Evolutionary conservation across 768 basidiomycete genomes (phyloP), one percentile per base, ranked within the genome.

Genomic region (Cantharellus anzutake): DNA sequence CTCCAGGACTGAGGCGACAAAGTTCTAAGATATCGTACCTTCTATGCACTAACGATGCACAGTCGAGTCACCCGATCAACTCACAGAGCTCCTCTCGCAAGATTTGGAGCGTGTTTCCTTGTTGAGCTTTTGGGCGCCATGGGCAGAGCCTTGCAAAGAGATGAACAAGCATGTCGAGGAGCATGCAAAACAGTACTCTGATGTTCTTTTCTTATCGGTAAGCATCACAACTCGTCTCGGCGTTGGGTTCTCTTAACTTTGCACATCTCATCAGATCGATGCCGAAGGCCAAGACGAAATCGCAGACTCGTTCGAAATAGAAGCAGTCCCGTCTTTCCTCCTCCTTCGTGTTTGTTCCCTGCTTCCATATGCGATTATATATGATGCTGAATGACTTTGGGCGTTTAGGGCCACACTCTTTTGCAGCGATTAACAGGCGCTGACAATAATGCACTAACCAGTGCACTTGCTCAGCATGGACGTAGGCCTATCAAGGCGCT

Each of bases 101-200:
- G 93, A 98, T 71, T 79, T 99, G 41, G 71, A 78, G 20, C 75
- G 86, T 29, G 78, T 94, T 34, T 92, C 92, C 3, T 74, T 94
- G 42, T 81, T 96, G 67, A 89, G 86, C 72, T 99, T 97, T 70
- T 93, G 91, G 86, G 88, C 93, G 50, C 74, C 80, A 70, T 86
- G 5, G 89, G 96, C 91, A 0, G 85, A 80, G 62, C 91, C 92
- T 44, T 98, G 93, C 75, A 76, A 77, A 65, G 78, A 83, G 65
- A 94, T 96, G 84, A 92, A 91, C 72, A 74, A 81, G 51, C 80
- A 92, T 3, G 79, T 86, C 16, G 61, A 66, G 4, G 84, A 86
- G 66, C 75, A 94, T 51, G 79, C 91, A 1, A 79, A 76, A 63
- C 84, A 86, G 68, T 78, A 89, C 66, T 73, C 80, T 0, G 64